Evolutionary conservation across 305 asterid species (phyloP).

Genomic region (Plantago coronopus): DNA sequence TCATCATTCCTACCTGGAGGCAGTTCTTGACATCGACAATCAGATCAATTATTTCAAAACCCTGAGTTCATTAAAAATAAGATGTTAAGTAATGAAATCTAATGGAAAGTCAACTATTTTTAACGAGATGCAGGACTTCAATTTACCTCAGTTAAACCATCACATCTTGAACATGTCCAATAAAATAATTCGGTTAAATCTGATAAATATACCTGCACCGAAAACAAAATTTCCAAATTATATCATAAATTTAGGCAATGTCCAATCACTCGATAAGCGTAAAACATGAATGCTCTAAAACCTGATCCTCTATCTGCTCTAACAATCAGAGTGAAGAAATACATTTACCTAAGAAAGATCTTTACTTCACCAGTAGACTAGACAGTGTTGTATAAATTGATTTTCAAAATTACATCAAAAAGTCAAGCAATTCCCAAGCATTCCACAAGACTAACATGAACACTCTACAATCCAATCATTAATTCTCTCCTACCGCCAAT

Average conservation of each 20-base stretch:
- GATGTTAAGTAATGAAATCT: conserved; percentile 16
- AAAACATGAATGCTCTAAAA: not conserved
- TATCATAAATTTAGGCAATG: conserved; percentile 1
- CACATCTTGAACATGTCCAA: conserved; percentile 96
- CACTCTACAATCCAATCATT: no score
- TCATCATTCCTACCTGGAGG: conserved; percentile 61
- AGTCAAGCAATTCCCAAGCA: no score
- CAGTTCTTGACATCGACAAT: conserved; percentile 82
- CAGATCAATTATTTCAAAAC: conserved; percentile 83
- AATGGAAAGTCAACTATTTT: conserved; percentile 13
- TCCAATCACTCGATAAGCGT: conserved; percentile 14
- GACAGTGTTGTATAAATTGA: no score
- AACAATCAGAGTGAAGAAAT: no score
- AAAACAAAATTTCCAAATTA: not conserved
- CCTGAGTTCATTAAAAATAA: conserved; percentile 47
- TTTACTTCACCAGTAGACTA: no score
- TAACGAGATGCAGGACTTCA: conserved; percentile 7
- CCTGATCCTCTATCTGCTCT: not conserved
- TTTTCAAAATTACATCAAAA: no score
- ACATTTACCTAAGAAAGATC: no score
- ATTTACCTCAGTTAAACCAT: conserved; percentile 69
- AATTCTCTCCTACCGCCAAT: no score
- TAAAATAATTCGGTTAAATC: conserved; percentile 79
- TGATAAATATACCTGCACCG: conserved; percentile 77
- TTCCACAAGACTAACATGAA: no score